Conservation (phyloP, 345 rosid species). For the Heritiera littoralis region DNA sequence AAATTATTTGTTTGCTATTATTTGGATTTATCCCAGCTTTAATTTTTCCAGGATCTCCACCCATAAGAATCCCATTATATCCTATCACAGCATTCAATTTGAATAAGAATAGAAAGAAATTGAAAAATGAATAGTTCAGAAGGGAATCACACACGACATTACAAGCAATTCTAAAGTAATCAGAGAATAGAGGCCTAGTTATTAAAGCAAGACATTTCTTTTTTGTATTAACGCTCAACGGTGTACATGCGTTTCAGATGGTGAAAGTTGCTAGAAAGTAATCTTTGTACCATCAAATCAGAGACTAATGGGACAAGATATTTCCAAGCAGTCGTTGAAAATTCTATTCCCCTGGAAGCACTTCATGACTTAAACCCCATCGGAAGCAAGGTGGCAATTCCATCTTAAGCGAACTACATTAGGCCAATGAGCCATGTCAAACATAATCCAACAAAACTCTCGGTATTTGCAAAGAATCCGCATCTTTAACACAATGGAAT, state of each 20-base stretch:
- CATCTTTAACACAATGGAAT: conserved; percentile 18
- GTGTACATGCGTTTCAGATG: background rate
- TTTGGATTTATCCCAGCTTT: background rate
- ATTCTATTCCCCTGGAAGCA: conserved; percentile 17
- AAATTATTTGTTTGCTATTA: background rate
- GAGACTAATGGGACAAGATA: background rate
- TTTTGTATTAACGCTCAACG: background rate
- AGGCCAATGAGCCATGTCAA: conserved; percentile 14
- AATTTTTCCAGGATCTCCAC: background rate
- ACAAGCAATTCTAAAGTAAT: background rate
- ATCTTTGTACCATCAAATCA: background rate
- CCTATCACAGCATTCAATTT: background rate
- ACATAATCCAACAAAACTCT: conserved; percentile 6
- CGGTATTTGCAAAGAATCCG: background rate
- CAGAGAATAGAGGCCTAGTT: background rate
- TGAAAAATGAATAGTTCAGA: background rate
- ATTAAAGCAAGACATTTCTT: background rate
- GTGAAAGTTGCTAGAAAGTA: background rate
- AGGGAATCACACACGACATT: background rate
- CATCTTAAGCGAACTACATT: conserved; percentile 27
- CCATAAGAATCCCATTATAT: background rate
- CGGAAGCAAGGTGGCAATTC: conserved; percentile 54
- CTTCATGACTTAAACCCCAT: conserved; percentile 31
- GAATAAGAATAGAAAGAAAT: background rate
- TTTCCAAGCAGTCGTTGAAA: conserved; percentile 21